Percentiles rank a stretch among this genome's conserved stretches.
Conservation (phyloP, 1,284 basidiomycete species). For the Takashimella koratensis region DNA sequence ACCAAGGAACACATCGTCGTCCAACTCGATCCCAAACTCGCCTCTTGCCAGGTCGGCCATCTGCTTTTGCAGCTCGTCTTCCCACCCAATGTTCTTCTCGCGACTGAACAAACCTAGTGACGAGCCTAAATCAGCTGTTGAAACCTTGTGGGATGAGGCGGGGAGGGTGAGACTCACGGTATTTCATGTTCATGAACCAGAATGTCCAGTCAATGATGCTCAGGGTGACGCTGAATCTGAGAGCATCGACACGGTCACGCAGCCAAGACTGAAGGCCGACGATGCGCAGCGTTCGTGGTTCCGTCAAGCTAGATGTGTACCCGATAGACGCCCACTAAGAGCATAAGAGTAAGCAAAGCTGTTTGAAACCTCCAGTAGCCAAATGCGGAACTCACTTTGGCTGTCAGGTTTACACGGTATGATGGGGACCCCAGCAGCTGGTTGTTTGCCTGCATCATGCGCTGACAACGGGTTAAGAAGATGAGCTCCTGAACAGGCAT, state of each 20-base stretch:
- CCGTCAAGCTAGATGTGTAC: conserved; percentile 55
- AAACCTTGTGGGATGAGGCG: neutral
- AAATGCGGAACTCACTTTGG: conserved; percentile 56
- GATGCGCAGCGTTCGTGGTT: conserved; percentile 48
- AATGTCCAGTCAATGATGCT: conserved; percentile 51
- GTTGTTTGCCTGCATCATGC: conserved; percentile 57
- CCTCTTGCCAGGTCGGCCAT: conserved; percentile 51
- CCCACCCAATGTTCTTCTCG: conserved; percentile 45
- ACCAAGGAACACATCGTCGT: conserved; percentile 48
- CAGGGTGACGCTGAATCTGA: conserved; percentile 50
- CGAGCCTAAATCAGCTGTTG: conserved; percentile 24
- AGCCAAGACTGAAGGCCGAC: conserved; percentile 47
- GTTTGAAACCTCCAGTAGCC: too few relatives aligned
- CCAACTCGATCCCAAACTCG: conserved; percentile 53
- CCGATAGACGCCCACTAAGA: conserved; percentile 51
- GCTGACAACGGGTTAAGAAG: conserved; percentile 77
- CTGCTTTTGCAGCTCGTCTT: conserved; percentile 45
- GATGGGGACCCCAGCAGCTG: conserved; percentile 74
- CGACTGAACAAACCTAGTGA: conserved; percentile 24
- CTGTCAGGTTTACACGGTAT: conserved; percentile 80
- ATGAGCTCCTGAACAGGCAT: conserved; percentile 61
- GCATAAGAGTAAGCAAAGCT: too few relatives aligned
- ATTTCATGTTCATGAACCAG: conserved; percentile 38
- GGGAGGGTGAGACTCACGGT: too few relatives aligned
- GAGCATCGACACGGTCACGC: conserved; percentile 40